Evolutionary conservation across 1,284 basidiomycete genomes (phyloP), one percentile per base, ranked within the genome.

Genomic region (Apiotrichum akiyoshidainum): DNA sequence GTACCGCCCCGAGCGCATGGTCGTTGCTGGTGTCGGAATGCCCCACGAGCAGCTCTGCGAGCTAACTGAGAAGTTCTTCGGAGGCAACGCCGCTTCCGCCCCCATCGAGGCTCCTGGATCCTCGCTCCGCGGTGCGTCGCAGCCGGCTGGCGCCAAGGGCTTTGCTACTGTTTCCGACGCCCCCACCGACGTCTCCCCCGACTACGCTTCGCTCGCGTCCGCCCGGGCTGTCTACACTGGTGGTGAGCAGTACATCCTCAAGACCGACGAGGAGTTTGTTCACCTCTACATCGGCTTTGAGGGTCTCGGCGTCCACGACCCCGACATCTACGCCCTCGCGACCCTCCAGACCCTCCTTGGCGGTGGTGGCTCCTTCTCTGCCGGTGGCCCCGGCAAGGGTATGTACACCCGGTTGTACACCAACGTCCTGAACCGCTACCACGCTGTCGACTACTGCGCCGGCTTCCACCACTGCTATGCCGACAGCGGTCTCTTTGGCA

Each of bases 371-470:
- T 89, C 86, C 74, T 51, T 58, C 55, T 54, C 48, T 34, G 19
- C 70, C 84, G 89, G 92, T 65, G 95, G 95, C 3, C 95, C 95
- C 2, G 95, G 95, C 46, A 99, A 99, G 81, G 96, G 95, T 69
- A 98, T 99, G 93, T 98, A 97, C 82, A 93, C 92, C 41, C 88
- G 95, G 19, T 80, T 98, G 54, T 98, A 98, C 81, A 95, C 92
- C n/a, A 88, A 94, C 73, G 92, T 99, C 66, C 86, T 99, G 63
- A 97, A 98, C 75, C 89, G 92, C 72, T 90, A 92, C 80, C 86
- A 93, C 61, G 87, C 92, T 69, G 86, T 99, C 71, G 95, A 99
- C 79, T 91, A 93, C 77, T 97, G 94, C 77, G 88, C 91, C n/a
- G 89, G 92, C 33, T 97, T 97, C 86, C 92, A 98, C 76, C 94